phyloP scores from a whole-genome alignment of 1,139 yeast species.

The Geotrichum candidum region DNA sequence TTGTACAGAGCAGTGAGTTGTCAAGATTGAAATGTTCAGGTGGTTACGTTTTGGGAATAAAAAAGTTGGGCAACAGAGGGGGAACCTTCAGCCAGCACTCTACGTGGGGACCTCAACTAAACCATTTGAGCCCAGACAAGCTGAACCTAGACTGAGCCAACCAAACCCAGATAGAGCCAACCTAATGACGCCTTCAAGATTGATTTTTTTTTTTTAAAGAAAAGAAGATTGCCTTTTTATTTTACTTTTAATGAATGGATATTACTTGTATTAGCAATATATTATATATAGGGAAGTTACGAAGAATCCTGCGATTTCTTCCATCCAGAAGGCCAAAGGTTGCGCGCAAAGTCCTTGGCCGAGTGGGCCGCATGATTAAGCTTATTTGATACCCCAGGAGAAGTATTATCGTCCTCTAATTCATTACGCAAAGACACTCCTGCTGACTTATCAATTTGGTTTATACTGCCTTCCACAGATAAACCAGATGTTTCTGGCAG shows the following conservation, averaged over 20 bases:
- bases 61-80: neutral
- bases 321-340: conserved; percentile 8
- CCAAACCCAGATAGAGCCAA: no score
- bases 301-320: conserved; percentile 4
- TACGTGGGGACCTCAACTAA: neutral
- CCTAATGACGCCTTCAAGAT: neutral
- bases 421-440: neutral
- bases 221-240: neutral
- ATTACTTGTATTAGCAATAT: neutral
- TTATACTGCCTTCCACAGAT: neutral
- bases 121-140: neutral
- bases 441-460: neutral
- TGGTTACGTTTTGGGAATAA: neutral
- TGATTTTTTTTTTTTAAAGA: neutral
- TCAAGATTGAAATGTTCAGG: neutral
- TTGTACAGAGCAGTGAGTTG: neutral
- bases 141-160: no score
- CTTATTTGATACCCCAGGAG: neutral
- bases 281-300: neutral
- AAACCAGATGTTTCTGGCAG: neutral
- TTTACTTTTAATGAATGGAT: no score
- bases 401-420: neutral
- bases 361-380: conserved; percentile 9
- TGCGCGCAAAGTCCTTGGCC: conserved; percentile 13
- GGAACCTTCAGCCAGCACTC: neutral